Conservation (phyloP, 441 rosid genomes). For the Manihot esculenta region DNA sequence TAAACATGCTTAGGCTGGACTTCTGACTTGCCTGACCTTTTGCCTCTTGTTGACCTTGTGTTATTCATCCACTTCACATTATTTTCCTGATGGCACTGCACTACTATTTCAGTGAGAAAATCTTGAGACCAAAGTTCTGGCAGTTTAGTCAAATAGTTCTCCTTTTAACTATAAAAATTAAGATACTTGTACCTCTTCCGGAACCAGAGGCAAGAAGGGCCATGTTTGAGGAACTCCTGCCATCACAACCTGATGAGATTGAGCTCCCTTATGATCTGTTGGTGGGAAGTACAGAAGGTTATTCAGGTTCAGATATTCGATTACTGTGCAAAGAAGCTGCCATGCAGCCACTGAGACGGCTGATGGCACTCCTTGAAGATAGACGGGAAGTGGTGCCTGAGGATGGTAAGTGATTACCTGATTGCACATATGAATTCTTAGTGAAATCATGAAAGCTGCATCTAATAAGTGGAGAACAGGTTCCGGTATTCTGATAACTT, state of each 20-base stretch:
- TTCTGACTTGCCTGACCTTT: neutral
- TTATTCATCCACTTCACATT: neutral
- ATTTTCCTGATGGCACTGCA: conserved; percentile 4
- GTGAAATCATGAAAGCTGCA: neutral
- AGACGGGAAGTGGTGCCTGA: conserved; percentile 58
- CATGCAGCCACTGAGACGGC: conserved; percentile 91
- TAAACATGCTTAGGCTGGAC: neutral
- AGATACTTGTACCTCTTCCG: conserved; percentile 92
- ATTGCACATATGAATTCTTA: neutral
- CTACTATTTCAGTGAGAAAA: conserved; percentile 1
- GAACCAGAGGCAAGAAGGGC: conserved; percentile 79
- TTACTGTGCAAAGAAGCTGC: conserved; percentile 91
- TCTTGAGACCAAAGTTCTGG: conserved; percentile 4
- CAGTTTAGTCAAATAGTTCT: conserved; percentile 12
- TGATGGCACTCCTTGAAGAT: conserved; percentile 64
- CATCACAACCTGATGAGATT: conserved; percentile 46
- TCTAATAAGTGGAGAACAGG: neutral
- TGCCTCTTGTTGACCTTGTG: neutral
- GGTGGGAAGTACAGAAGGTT: conserved; percentile 75
- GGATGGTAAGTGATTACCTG: conserved; percentile 50
- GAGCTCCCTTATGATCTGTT: conserved; percentile 70
- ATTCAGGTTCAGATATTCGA: conserved; percentile 88
- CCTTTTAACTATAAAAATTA: conserved; percentile 33
- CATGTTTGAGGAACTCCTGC: conserved; percentile 82
- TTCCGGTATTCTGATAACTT: neutral